Base-by-base conservation (phyloP, 2,329 filamentous ascomycete genomes). In the Seiridium cupressi region DNA sequence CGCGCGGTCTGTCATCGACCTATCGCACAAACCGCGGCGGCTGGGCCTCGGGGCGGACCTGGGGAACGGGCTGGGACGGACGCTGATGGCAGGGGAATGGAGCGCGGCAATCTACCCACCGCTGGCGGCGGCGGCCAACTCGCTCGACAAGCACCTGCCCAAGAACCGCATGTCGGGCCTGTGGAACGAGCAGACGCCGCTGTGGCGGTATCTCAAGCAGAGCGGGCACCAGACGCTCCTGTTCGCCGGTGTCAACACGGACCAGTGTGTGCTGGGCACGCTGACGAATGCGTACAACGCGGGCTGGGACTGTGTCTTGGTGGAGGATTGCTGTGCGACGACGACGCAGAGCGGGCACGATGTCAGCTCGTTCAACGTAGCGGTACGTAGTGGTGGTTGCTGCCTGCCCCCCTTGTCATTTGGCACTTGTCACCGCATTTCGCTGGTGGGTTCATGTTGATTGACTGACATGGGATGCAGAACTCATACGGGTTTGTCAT, bases 141-240 rank as follows among this genome's bases (percentile, higher is more conserved):
- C 73, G 54, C 71, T 71, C 6, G 84, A 88, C 66, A 71, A 83
- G 8, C 78, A 77, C 67, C 78, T 84, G 61, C 72, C 82, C 65
- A 88, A 88, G 74, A 82, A 85, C 64, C 76, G 84, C 26, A 82
- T 86, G 75, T 84, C 80, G 26, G 85, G 83, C 2, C 72, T 88
- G 54, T 87, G 83, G 81, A 75, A 74, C 32, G 65, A 70, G 7
- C 68, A 68, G 9, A 80, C 79, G 49, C 72, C 75, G 6, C 72
- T 83, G 51, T 77, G 76, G 58, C 69, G 71, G 44, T 77, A 74
- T 44, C 68, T 86, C 56, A 32, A 48, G 42, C 55, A 70, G 46
- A 63, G 75, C 53, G 73, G 74, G 0, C 78, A 77, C 60, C 77
- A 64, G 49, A 86, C 83, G 4, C 67, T 87, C 49, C 66, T 88